Evolutionary conservation across 129 eudicot species (phyloP), one percentile per base, ranked within the genome.

Genomic region (Chrysanthemum makinoi): DNA sequence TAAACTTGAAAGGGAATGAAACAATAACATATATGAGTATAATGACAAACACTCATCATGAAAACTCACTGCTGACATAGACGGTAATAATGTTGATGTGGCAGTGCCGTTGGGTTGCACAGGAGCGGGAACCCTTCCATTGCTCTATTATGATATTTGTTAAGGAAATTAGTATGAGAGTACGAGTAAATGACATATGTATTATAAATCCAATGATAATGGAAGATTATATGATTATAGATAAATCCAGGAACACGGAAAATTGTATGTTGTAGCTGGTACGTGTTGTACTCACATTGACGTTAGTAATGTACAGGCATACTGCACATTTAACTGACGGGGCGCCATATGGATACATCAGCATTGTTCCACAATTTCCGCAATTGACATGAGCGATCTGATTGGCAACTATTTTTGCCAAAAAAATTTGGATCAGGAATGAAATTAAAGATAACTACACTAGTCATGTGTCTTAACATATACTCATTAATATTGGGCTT

Each of bases 311-410:
- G 66, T 70, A 84, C 62, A 86, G 90, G 76, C 96, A 89, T 68
- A 89, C 75, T 26, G 93, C 93, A 69, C 96, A 89, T 79, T 84
- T 89, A 57, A 89, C 96, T 0, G 96, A 89, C 3, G 90, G 90
- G n/a, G 96, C 90, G 60, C 96, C 96, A 71, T 73, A 83, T 39
- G 93, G 96, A 80, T 89, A 89, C 96, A 89, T 89, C 70, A 89
- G 76, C 70, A 77, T 76, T 14, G 86, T 86, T 59, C 80, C 88
- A 62, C 96, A 89, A 72, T 85, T 86, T 26, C 85, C 93, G 75
- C 96, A 89, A 77, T 75, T 83, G 64, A 89, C 85, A 67, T 87
- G 92, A 73, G 96, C 93, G 69, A 84, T 67, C 83, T 86, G 89
- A 72, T 77, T 84, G 44, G 89, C 56, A 33, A 80, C 85, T 89